Percentiles rank a stretch among this genome's conserved stretches.
Evolutionary conservation across 345 rosid species (phyloP).

Genomic region (Luvunga scandens): DNA sequence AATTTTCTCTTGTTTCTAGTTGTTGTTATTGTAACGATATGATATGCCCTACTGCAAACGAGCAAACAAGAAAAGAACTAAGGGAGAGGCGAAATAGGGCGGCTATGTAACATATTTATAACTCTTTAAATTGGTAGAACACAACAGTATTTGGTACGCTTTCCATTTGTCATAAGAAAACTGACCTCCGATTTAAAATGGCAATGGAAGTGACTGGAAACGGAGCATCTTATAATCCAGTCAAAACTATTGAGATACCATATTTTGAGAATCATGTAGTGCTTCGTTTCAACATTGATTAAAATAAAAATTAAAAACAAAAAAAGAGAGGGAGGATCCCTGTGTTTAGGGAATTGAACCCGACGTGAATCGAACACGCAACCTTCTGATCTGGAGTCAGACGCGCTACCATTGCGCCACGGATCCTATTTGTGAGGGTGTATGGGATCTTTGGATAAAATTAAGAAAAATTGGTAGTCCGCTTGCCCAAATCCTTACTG

Average conservation of each 20-base stretch:
- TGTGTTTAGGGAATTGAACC: conserved; percentile 66
- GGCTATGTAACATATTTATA: conserved; percentile 1
- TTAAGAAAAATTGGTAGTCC: too few relatives aligned
- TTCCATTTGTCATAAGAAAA: not conserved
- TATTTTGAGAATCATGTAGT: too few relatives aligned
- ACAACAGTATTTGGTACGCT: not conserved
- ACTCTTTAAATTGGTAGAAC: not conserved
- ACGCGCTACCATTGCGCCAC: conserved; percentile 99
- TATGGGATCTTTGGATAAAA: too few relatives aligned
- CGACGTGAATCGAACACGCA: conserved; percentile 94
- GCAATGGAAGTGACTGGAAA: too few relatives aligned
- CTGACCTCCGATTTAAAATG: too few relatives aligned
- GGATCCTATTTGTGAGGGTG: conserved; percentile 27
- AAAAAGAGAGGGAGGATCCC: too few relatives aligned
- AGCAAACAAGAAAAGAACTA: not conserved
- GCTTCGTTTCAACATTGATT: too few relatives aligned
- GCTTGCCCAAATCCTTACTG: too few relatives aligned
- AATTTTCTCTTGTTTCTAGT: not conserved
- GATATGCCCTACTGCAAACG: not conserved
- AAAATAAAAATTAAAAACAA: too few relatives aligned
- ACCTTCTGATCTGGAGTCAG: conserved; percentile 99
- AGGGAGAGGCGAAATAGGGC: not conserved
- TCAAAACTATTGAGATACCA: too few relatives aligned
- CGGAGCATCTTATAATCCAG: too few relatives aligned
- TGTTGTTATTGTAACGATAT: not conserved